A percentile compares a stretch with the other conserved stretches of the same genome.
Evolutionary conservation across 176 grass and related monocot genomes (phyloP).

Genomic region (Ananas comosus): DNA sequence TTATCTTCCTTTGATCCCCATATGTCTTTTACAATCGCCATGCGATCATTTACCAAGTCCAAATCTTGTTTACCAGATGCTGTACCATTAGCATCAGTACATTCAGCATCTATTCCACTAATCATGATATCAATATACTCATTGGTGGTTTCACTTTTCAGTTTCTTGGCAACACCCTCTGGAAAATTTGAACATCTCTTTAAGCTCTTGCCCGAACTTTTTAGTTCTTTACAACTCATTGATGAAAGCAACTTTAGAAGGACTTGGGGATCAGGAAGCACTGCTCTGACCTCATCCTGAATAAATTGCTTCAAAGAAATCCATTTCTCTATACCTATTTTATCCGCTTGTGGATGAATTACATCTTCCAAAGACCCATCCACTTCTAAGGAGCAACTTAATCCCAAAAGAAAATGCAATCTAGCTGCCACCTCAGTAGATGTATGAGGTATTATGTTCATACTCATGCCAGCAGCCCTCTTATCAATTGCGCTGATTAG

Average conservation of each 20-base stretch:
- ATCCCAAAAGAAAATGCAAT: conserved; percentile 24
- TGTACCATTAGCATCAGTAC: neutral
- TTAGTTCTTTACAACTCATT: conserved; percentile 44
- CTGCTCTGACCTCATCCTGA: conserved; percentile 54
- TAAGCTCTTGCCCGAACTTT: conserved; percentile 18
- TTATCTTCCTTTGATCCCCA: conserved; percentile 61
- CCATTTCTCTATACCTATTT: conserved; percentile 34
- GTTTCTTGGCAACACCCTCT: conserved; percentile 55
- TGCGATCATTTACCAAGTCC: conserved; percentile 21
- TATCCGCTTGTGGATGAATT: conserved; percentile 10
- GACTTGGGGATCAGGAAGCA: conserved; percentile 84
- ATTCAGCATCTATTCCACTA: conserved; percentile 47
- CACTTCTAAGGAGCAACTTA: conserved; percentile 34
- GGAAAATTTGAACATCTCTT: conserved; percentile 36
- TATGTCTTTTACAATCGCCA: conserved; percentile 39
- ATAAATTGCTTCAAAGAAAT: conserved; percentile 64
- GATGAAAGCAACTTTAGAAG: conserved; percentile 81
- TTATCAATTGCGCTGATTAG: conserved; percentile 44
- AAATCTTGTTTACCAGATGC: conserved; percentile 25
- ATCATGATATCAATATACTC: conserved; percentile 57
- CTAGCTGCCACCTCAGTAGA: conserved; percentile 19
- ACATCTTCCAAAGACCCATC: conserved; percentile 22
- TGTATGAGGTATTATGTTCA: conserved; percentile 14
- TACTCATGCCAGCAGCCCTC: conserved; percentile 14
- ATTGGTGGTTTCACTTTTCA: conserved; percentile 21